phyloP scores from a whole-genome alignment of 1,284 basidiomycete species.

The Xerocomus nothofagi region DNA sequence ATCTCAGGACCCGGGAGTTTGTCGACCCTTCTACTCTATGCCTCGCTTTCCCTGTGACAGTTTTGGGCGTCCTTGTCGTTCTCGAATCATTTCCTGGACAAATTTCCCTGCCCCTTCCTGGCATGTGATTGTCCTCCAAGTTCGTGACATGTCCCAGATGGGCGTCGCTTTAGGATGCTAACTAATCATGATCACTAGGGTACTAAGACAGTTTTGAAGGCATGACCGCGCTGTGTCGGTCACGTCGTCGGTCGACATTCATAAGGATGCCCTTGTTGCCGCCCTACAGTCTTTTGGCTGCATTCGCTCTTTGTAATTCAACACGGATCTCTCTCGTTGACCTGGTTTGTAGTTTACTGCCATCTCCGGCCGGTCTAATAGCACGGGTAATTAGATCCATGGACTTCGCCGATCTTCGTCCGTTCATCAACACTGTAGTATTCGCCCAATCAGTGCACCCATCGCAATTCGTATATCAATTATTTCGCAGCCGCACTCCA shows the following conservation, averaged over 20 bases:
- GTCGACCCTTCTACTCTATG: constrained; percentile 14
- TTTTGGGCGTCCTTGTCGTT: constrained; percentile 18
- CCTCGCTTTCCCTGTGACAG: constrained; percentile 19
- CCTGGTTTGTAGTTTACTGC: constrained; percentile 18
- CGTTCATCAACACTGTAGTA: constrained; percentile 20
- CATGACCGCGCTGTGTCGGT: neutral
- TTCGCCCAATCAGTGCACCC: constrained; percentile 23
- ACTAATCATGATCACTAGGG: constrained; percentile 22
- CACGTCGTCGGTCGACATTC: neutral
- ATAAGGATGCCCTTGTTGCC: constrained; percentile 18
- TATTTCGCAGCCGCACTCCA: constrained; percentile 7
- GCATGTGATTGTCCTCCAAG: constrained; percentile 28
- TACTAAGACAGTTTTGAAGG: constrained; percentile 8
- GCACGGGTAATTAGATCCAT: constrained; percentile 16
- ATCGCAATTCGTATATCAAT: constrained; percentile 3
- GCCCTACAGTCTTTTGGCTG: constrained; percentile 14
- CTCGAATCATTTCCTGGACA: constrained; percentile 13
- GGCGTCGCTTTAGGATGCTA: neutral
- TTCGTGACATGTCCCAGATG: constrained; percentile 10
- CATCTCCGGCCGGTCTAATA: constrained; percentile 1
- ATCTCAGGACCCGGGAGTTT: constrained; percentile 14
- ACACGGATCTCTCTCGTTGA: constrained; percentile 23
- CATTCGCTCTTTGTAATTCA: constrained; percentile 21
- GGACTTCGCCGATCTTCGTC: constrained; percentile 17
- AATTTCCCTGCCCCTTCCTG: constrained; percentile 18